These are phyloP conservation scores for Botrytis galanthina DNA, from an alignment of 2,329 filamentous ascomycete species.

Conservation along the genomic window DNA sequence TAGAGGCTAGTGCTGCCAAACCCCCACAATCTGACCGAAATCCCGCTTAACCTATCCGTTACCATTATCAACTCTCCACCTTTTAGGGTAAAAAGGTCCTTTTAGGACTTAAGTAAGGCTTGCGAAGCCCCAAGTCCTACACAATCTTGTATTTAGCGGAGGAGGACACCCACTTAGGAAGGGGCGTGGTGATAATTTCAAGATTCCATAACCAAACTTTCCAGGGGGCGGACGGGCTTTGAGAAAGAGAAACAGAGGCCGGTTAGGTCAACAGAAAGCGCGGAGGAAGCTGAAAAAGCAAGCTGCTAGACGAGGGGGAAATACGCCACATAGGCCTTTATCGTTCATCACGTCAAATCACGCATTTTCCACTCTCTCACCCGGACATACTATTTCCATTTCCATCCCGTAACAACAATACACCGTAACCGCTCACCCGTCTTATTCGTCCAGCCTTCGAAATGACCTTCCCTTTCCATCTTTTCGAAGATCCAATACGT, in stretches of 20 bases:
- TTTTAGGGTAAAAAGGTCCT: background rate
- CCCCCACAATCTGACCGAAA: slow-evolving; percentile 17
- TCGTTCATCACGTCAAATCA: slow-evolving; percentile 3
- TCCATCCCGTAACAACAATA: background rate
- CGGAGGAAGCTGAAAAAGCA: background rate
- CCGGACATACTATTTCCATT: background rate
- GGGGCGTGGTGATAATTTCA: background rate
- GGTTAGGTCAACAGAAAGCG: background rate
- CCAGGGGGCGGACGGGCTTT: background rate
- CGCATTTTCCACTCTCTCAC: background rate
- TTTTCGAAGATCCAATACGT: background rate
- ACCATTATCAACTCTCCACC: background rate
- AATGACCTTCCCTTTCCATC: background rate
- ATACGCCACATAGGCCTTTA: background rate
- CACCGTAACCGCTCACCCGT: background rate
- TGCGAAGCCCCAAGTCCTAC: background rate
- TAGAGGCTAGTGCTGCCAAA: background rate
- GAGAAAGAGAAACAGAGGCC: background rate
- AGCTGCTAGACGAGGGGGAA: background rate
- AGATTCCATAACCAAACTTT: background rate
- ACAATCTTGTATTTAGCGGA: background rate
- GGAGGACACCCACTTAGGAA: background rate
- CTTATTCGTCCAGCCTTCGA: too few relatives aligned
- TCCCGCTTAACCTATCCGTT: slow-evolving; percentile 8
- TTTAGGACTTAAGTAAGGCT: background rate